Base-by-base conservation (phyloP, 1,139 yeast genomes). In the Meyerozyma athensensis region DNA sequence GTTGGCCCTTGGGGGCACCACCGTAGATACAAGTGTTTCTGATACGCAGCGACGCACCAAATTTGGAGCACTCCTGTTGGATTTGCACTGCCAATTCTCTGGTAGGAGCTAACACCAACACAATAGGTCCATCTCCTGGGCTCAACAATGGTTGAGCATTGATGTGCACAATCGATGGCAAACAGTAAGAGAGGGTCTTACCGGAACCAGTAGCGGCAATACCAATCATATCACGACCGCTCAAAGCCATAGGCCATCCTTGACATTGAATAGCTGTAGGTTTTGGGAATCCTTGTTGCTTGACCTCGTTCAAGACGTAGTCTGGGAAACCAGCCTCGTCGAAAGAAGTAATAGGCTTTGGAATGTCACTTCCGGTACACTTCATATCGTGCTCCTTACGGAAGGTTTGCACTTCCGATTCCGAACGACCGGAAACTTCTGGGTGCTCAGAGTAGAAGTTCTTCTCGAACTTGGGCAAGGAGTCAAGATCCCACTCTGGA, bases 221-320 rank as follows among this genome's bases (percentile, higher is more conserved):
- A 75, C 98, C 98, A 65, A 92, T 84, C 90, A 92, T 86, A 65
- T 92, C 97, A 70, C 97, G 85, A 72, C 98, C 98, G 55, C 92
- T 81, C 46, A 90, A 75, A 59, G 98, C 98, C 98, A 92, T 92
- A 46, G 98, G 98, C 98, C 98, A 92, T 70, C 98, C 98, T 72
- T 94, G 98, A 65, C 96, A 86, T 72, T 92, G 98, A 60, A 92
- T 92, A 48, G 87, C 87, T 42, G 98, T 92, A 53, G 98, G 98
- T 48, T 73, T 79, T 42, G 84, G 94, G 72, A 92, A 92, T 43
- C 97, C 97, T 67, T 86, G 92, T 44, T 82, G 81, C 68, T 85
- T 79, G 53, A 92, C 89, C 71, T 92, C 97, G 48, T 69, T 73
- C 59, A 92, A 74, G 33, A 92, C 97, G 58, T 92, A 90, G 52